phyloP scores from a whole-genome alignment of 495 filamentous ascomycete genomes.

The Podospora didyma region DNA sequence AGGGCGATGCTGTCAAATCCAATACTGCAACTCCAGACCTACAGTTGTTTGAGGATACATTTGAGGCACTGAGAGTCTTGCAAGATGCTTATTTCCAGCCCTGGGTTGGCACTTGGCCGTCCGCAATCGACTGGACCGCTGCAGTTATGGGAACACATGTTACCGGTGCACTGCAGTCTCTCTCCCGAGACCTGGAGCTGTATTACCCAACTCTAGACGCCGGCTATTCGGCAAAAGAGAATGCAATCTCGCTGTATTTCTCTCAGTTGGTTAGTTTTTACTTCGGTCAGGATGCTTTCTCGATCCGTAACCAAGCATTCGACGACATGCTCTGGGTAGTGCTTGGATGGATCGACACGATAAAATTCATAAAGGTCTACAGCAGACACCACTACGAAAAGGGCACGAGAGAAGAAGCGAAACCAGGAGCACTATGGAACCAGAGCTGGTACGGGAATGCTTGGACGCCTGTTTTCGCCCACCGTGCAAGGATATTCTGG shows the following conservation, averaged over 20 bases:
- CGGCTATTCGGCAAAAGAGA: slow-evolving; percentile 54
- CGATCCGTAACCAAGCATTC: slow-evolving; percentile 74
- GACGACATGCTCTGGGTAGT: slow-evolving; percentile 99
- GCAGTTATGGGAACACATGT: slow-evolving; percentile 83
- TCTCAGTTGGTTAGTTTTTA: slow-evolving; percentile 70
- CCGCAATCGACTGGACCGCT: slow-evolving; percentile 89
- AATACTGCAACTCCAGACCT: slow-evolving; percentile 10
- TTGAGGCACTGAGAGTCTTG: slow-evolving; percentile 66
- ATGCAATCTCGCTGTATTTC: slow-evolving; percentile 80
- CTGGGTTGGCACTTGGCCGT: slow-evolving; percentile 80
- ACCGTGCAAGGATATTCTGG: slow-evolving; percentile 86
- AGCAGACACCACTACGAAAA: slow-evolving; percentile 27
- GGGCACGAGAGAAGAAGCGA: background rate
- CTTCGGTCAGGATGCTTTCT: slow-evolving; percentile 79
- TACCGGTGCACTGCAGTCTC: slow-evolving; percentile 59
- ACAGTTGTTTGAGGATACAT: slow-evolving; percentile 38
- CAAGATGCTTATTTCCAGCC: slow-evolving; percentile 73
- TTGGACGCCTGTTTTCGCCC: slow-evolving; percentile 77
- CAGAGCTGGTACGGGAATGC: slow-evolving; percentile 68
- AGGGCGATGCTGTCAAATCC: background rate
- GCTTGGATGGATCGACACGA: slow-evolving; percentile 80
- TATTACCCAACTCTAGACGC: slow-evolving; percentile 15
- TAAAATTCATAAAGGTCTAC: slow-evolving; percentile 69
- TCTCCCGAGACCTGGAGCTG: slow-evolving; percentile 45
- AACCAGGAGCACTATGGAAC: slow-evolving; percentile 12